Evolutionary conservation across 257 asterid species (phyloP).

Genomic region (Striga asiatica): DNA sequence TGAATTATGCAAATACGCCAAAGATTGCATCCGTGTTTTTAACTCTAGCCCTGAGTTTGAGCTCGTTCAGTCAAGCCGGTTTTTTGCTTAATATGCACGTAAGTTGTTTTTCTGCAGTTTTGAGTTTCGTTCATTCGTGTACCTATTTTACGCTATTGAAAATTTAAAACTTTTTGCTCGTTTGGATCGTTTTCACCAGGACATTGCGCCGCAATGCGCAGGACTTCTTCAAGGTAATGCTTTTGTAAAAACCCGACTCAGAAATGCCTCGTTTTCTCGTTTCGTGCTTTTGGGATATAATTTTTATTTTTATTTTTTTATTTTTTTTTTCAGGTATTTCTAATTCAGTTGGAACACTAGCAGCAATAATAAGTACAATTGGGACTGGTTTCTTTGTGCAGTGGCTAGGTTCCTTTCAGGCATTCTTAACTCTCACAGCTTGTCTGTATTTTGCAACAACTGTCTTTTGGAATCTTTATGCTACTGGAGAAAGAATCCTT

Average conservation of each 20-base stretch:
- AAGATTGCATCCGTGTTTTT: conserved; percentile 43
- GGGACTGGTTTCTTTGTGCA: conserved; percentile 86
- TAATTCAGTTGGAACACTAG: conserved; percentile 89
- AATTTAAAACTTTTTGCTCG: neutral
- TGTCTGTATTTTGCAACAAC: conserved; percentile 72
- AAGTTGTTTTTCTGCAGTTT: conserved; percentile 17
- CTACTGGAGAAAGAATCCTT: conserved; percentile 87
- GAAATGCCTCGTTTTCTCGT: too few relatives aligned
- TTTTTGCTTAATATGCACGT: conserved; percentile 89
- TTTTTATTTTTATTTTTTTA: neutral
- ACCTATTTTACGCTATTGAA: neutral
- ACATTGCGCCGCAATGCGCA: conserved; percentile 86
- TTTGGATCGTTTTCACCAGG: conserved; percentile 37
- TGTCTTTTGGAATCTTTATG: conserved; percentile 72
- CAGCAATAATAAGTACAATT: conserved; percentile 81
- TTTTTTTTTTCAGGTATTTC: conserved; percentile 47
- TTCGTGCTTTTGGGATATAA: too few relatives aligned
- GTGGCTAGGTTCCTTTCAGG: conserved; percentile 91
- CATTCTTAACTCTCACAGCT: conserved; percentile 81
- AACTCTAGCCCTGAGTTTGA: conserved; percentile 69
- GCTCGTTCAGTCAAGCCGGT: conserved; percentile 97
- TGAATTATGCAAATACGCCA: conserved; percentile 73
- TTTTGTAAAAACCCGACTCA: too few relatives aligned
- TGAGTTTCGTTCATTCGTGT: too few relatives aligned
- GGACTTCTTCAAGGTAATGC: conserved; percentile 90